phyloP scores from a whole-genome alignment of 768 basidiomycete species.

The Dacryopinax spathularia region DNA sequence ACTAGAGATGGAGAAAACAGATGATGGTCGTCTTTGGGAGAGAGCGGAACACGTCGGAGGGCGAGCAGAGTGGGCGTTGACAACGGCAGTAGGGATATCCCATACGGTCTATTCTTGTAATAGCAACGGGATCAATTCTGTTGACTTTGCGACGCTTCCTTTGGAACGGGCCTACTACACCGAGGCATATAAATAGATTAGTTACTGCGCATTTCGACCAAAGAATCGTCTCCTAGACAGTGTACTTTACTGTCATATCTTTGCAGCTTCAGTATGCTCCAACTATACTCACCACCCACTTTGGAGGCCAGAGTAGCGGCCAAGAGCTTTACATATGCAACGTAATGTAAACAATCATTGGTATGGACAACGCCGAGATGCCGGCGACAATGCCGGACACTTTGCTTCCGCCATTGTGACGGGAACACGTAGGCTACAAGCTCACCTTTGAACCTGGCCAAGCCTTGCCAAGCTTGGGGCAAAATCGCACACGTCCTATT shows the following conservation, averaged over 20 bases:
- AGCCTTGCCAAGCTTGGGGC: too few relatives aligned
- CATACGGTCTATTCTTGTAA: neutral
- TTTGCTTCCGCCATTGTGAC: neutral
- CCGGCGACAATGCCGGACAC: neutral
- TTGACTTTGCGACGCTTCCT: neutral
- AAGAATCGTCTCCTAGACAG: too few relatives aligned
- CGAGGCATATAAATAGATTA: neutral
- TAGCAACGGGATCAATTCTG: neutral
- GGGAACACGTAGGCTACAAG: too few relatives aligned
- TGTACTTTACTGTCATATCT: too few relatives aligned
- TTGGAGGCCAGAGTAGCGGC: too few relatives aligned
- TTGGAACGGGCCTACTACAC: neutral
- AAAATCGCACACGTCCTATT: too few relatives aligned
- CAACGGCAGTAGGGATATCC: neutral
- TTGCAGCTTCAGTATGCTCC: too few relatives aligned
- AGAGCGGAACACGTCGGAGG: neutral
- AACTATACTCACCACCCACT: too few relatives aligned
- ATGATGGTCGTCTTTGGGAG: neutral
- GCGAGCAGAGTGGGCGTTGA: neutral
- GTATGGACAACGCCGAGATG: neutral
- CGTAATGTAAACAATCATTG: neutral
- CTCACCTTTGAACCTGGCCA: too few relatives aligned
- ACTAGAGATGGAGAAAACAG: neutral
- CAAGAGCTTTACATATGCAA: too few relatives aligned
- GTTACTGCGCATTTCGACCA: too few relatives aligned